Base-by-base conservation (phyloP, 805 yeast species). In the Metschnikowia corniflorae region DNA sequence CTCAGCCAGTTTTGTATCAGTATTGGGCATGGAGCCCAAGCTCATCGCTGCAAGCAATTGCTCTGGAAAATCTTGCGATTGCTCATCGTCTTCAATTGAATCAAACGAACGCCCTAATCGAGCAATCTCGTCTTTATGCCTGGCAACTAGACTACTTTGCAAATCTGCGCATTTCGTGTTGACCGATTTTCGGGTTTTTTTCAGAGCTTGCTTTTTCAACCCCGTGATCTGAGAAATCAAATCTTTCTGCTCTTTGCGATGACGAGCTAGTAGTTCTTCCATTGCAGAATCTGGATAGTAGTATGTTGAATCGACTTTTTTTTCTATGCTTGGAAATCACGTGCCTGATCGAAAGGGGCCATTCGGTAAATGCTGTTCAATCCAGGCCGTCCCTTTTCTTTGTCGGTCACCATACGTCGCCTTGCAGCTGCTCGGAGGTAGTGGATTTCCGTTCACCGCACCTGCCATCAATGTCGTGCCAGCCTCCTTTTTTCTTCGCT, bases 121-220 rank as follows among this genome's bases (percentile, higher is more conserved):
- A 2, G 49, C 49, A 37, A 78, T 33, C 54, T 87, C 95, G 7
- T 50, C 27, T 22, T 62, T 63, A 29, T 87, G 96, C 35, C 63
- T 71, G 16, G 39, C 50, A 39, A 74, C 73, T 50, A 86, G 54
- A 8, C 70, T 75, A 2, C 60, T 60, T 50, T 84, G 86, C 64
- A 86, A 48, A 29, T 70, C 75, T 26, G 67, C 67, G 48, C 89
- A 80, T 50, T 76, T 75, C 35, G 68, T 67, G 46, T 70, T 58
- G 7, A 86, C 80, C 42, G 77, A 78, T 57, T 82, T 84, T 49
- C 83, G 75, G 33, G 80, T 84, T 32, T 87, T 81, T 54, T 86
- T 85, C 13, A 86, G 78, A 2, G 91, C 89, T 58, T 82, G 91
- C 51, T 86, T 86, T 63, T 82, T 86, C 71, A 88, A 60, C 2